These are phyloP conservation scores for Pseudocohnilembus persalinus DNA, from an alignment of 169 alveolate genomes.

Conservation along the genomic window DNA sequence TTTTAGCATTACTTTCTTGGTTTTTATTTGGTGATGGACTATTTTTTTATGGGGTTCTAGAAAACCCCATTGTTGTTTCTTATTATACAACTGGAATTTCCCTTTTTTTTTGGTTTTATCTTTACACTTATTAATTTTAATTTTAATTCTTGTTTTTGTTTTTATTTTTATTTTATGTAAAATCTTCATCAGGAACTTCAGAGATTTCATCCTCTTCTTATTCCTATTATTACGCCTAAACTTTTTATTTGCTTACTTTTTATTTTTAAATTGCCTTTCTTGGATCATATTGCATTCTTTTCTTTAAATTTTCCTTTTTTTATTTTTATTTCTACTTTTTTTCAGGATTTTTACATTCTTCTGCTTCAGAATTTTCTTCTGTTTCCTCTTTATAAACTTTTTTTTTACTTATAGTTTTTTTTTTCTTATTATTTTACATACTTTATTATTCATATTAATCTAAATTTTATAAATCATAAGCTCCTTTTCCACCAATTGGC, in stretches of 20 bases:
- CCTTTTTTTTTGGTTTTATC: too few species aligned
- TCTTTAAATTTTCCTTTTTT: too few species aligned
- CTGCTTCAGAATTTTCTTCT: background rate
- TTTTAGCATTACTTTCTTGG: too few species aligned
- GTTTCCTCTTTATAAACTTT: too few species aligned
- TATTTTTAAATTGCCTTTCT: background rate
- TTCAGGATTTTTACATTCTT: background rate
- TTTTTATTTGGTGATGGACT: too few species aligned
- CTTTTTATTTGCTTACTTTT: background rate
- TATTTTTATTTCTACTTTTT: background rate
- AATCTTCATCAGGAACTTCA: background rate
- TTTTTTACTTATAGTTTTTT: background rate
- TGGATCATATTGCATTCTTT: background rate
- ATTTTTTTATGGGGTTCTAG: too few species aligned
- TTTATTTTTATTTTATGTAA: too few species aligned
- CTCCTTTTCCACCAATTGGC: background rate
- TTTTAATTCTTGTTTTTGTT: too few species aligned
- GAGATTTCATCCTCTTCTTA: background rate
- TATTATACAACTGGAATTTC: too few species aligned
- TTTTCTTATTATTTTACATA: background rate
- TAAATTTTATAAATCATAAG: too few species aligned
- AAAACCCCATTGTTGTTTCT: too few species aligned
- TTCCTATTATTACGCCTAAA: background rate
- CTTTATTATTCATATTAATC: background rate
- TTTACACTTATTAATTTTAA: too few species aligned